These are phyloP conservation scores for Senecio squalidus DNA, from an alignment of 140 eudicot genomes.

Conservation along the genomic window DNA sequence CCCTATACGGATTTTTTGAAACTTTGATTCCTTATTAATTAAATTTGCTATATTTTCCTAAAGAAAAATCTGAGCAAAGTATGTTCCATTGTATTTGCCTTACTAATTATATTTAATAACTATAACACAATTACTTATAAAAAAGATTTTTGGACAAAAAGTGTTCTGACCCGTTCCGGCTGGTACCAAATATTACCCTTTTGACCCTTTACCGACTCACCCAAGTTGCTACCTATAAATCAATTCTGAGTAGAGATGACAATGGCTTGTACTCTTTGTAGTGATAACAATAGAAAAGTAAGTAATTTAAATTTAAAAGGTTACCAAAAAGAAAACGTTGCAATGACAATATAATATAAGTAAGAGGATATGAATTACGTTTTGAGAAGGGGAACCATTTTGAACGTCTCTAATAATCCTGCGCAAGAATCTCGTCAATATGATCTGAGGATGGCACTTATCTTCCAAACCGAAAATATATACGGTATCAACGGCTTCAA, in stretches of 20 bases:
- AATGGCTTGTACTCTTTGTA: no score
- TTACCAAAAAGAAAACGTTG: not conserved
- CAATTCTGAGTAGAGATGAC: no score
- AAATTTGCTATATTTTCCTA: no score
- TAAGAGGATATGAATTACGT: constrained; percentile 29
- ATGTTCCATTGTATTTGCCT: no score
- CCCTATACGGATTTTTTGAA: no score
- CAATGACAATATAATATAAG: not conserved
- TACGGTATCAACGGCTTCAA: constrained; percentile 63
- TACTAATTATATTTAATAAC: not conserved
- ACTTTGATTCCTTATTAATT: no score
- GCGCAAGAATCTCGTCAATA: constrained; percentile 41
- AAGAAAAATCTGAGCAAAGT: no score
- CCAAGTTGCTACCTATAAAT: no score
- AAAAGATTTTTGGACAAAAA: not conserved
- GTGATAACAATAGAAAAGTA: not conserved
- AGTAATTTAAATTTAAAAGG: not conserved
- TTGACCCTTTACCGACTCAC: not conserved
- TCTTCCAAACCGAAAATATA: constrained; percentile 55
- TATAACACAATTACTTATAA: not conserved
- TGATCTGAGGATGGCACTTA: constrained; percentile 33
- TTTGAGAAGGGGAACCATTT: constrained; percentile 21
- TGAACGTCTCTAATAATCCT: constrained; percentile 23
- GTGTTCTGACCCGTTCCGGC: not conserved
- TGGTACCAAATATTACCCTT: not conserved